Percentiles rank a stretch among this genome's conserved stretches.
These are phyloP conservation scores for Nicotiana tomentosiformis DNA, from an alignment of 257 asterid species.

Conservation along the genomic window DNA sequence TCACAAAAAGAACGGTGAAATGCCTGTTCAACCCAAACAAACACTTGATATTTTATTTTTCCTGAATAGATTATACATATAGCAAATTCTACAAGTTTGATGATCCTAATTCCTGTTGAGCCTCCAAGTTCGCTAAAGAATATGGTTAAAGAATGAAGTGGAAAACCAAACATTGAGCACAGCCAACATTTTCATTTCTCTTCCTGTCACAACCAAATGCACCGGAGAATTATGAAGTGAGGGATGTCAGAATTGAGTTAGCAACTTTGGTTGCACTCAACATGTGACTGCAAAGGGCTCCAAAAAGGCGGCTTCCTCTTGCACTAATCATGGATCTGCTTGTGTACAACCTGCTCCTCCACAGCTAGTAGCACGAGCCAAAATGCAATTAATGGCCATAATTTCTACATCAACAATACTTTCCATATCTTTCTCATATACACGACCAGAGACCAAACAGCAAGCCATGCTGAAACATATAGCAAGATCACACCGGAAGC, in stretches of 20 bases:
- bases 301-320: background rate
- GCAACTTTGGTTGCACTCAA: background rate
- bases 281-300: background rate
- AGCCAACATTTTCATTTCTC: background rate
- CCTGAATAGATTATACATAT: background rate
- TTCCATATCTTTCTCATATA: slow-evolving; percentile 69
- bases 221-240: background rate
- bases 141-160: slow-evolving; percentile 7
- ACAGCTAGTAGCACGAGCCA: slow-evolving; percentile 3
- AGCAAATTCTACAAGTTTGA: background rate
- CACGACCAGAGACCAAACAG: slow-evolving; percentile 70
- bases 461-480: slow-evolving; percentile 80
- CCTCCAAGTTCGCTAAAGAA: background rate
- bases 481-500: slow-evolving; percentile 66
- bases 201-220: background rate
- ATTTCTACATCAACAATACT: slow-evolving; percentile 51
- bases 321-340: background rate
- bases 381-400: background rate
- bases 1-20: background rate
- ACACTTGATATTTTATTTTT: background rate
- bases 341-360: background rate
- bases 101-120: background rate
- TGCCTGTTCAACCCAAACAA: background rate
- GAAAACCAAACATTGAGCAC: background rate
- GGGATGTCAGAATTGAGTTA: background rate